Conservation (phyloP, 345 rosid species). For the Arabidopsis suecica region DNA sequence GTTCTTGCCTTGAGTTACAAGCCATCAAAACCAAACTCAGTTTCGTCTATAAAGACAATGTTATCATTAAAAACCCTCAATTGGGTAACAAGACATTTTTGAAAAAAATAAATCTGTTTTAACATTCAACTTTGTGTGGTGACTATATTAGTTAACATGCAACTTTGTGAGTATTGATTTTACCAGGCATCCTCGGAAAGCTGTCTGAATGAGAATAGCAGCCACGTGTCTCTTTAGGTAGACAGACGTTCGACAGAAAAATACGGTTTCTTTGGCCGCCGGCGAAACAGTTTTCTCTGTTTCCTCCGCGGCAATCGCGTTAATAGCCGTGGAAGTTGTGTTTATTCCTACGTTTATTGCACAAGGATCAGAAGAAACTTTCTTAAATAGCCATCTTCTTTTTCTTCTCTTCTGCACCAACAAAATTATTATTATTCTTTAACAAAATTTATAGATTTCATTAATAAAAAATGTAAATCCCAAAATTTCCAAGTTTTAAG, state of each 20-base stretch:
- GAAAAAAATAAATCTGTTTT: neutral
- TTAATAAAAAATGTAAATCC: neutral
- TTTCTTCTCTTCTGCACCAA: constrained; percentile 69
- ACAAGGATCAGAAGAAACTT: constrained; percentile 51
- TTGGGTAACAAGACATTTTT: neutral
- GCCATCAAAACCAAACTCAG: constrained; percentile 30
- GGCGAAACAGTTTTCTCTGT: constrained; percentile 64
- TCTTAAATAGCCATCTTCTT: constrained; percentile 72
- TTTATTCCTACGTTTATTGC: constrained; percentile 14
- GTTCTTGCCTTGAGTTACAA: constrained; percentile 67
- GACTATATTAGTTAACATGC: neutral
- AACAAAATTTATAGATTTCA: neutral
- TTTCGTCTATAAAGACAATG: neutral
- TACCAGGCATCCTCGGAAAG: constrained; percentile 89
- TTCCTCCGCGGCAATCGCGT: constrained; percentile 37
- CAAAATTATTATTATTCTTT: constrained; percentile 4
- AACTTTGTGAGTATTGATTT: neutral
- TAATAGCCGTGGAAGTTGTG: neutral
- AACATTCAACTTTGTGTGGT: constrained; percentile 5
- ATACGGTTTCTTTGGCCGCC: constrained; percentile 63
- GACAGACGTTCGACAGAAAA: constrained; percentile 52
- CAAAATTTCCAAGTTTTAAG: neutral
- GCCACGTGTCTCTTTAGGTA: constrained; percentile 62
- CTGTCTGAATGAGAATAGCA: constrained; percentile 74
- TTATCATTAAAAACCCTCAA: too few species aligned